phyloP scores from a whole-genome alignment of 2,329 filamentous ascomycete genomes.

The Xylaria sp. region DNA sequence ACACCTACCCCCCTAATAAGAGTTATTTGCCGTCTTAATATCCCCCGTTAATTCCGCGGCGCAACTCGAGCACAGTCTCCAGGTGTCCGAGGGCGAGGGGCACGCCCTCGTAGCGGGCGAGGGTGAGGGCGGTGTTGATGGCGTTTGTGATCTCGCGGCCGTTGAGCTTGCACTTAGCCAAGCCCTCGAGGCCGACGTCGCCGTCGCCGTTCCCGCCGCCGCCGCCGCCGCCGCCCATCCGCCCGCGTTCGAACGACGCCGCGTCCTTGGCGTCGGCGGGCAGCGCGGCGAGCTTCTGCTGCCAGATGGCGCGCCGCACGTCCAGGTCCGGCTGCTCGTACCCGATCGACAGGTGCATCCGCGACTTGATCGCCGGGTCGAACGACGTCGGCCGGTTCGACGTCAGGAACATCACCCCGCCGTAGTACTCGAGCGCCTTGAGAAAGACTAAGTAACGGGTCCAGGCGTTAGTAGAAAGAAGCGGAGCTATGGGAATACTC shows the following conservation, averaged over 20 bases:
- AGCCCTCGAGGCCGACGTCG: conserved; percentile 10
- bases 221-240: no score
- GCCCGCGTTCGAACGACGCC: no score
- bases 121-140: conserved; percentile 31
- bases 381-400: conserved; percentile 44
- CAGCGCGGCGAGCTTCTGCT: conserved; percentile 22
- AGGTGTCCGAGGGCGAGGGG: conserved; percentile 29
- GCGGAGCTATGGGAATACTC: no score
- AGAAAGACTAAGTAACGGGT: conserved; percentile 43
- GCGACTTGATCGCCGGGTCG: conserved; percentile 48
- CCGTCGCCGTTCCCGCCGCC: no score
- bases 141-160: conserved; percentile 34
- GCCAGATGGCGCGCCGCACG: conserved; percentile 32
- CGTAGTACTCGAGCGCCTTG: conserved; percentile 45
- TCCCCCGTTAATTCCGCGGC: no score
- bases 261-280: conserved; percentile 14
- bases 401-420: conserved; percentile 48
- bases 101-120: conserved; percentile 29
- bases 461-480: background rate
- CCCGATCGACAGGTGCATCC: conserved; percentile 44
- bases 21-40: no score
- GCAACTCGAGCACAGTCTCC: conserved; percentile 34
- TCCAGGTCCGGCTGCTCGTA: conserved; percentile 30
- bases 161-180: conserved; percentile 25
- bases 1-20: no score